Evolutionary conservation across 108 stramenopile species (phyloP), one percentile per base, ranked within the genome.

Genomic region (Nitzschia sp.): DNA sequence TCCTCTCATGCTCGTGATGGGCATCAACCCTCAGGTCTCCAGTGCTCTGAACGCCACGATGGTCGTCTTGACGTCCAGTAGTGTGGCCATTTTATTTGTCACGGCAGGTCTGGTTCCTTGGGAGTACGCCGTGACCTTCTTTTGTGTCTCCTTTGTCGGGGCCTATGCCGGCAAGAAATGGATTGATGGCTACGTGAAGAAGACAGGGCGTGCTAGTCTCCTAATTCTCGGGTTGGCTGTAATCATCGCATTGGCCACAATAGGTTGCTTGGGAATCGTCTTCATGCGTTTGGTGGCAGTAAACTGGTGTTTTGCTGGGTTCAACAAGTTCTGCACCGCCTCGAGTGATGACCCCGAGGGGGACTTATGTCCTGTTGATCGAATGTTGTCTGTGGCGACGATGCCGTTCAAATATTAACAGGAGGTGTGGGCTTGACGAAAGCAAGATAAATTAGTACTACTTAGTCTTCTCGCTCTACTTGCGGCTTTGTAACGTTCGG

Each of bases 1-100:
- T 13, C 90, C 90, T 3, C 58, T 91, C 15, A 86, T 91, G 85
- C 48, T 91, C 5, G 77, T 81, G 19, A 85, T 86, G 85, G 85
- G 86, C 25, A 70, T 91, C 28, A 51, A 91, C 62, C 90, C 90
- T 6, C 59, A 71, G 21, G 90, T 91, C 1, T 82, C 83, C 6
- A 80, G 81, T 34, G 85, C 90, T 25, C 88, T 87, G 1, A 85
- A 77, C 19, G 86, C 86, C 2, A 73, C 81, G 15, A 88, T 91
- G 87, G 79, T 91, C 73, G 59, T 91, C 26, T 58, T 91, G 36
- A 91, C 90, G 2, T 84, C 85, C 29, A 81, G 76, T 45, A 84
- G 82, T 74, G 82, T 87, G n/a, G 89, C 84, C n/a, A 55, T 90
- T 28, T 75, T 85, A 60, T 86, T 81, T 66, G 80, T 90, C 24